Evolutionary conservation across 106 monocot genomes (phyloP), one percentile per base, ranked within the genome.

Genomic region (Allium fistulosum): DNA sequence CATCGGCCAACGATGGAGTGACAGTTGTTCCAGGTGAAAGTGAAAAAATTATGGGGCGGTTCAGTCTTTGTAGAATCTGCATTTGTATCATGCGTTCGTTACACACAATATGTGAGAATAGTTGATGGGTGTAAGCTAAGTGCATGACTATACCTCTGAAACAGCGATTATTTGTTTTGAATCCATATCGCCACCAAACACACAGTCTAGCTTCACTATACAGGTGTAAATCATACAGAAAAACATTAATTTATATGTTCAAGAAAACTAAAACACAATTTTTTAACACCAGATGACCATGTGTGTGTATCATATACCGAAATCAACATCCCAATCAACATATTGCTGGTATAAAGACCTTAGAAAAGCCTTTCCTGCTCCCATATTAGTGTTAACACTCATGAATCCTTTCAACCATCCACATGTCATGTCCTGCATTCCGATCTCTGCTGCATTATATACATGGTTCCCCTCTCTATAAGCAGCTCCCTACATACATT

Each of bases 311-410:
- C 13, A 1, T 3, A 72, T 92, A 97, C 96, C 91, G 76, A 97
- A 92, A 80, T 97, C 96, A 82, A 97, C 96, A 46, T 80, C 96
- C 96, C 96, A 97, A 49, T 92, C 86, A 71, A 82, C 80, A 78
- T 92, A 89, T 50, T 92, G 96, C 47, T 53, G 81, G 70, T 92
- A 97, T 4, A 92, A 63, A 73, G 96, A 92, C 51, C 80, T 92
- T 59, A 97, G 73, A 72, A 97, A 97, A 52, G 86, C 92, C 75
- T 48, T 80, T 63, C 96, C 96, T 14, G 96, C 92, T 52, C 74
- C 72, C 46, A 76, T 52, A 67, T 86, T 74, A 15, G 91, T 92
- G 65, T 97, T 69, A 37, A 92, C 88, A 77, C 96, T 97, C 92
- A 97, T 86, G 82, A 92, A 97, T 55, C 96, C 96, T 76, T 89